A percentile compares a stretch with the other conserved stretches of the same genome.
phyloP scores from a whole-genome alignment of 306 rosid genomes.

The Oxytropis ochrocephala region DNA sequence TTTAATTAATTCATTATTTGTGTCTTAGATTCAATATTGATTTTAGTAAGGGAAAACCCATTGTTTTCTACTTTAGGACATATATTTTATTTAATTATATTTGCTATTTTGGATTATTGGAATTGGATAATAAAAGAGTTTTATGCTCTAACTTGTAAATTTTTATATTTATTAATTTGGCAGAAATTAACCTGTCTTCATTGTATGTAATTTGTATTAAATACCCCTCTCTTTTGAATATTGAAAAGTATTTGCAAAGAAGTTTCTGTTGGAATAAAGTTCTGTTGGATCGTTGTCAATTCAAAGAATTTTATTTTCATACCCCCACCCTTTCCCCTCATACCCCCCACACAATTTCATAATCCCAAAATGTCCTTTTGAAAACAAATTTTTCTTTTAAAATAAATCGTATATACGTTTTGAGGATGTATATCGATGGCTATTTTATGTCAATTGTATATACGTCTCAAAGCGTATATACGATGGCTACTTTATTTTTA shows the following conservation, averaged over 20 bases:
- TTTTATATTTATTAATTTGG: conserved; percentile 31
- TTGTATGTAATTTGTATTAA: conserved; percentile 16
- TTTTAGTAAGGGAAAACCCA: conserved; percentile 21
- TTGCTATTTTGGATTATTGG: conserved; percentile 24
- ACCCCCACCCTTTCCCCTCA: too few species aligned
- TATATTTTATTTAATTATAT: not conserved
- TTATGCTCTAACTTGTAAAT: conserved; percentile 33
- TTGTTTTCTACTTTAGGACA: conserved; percentile 31
- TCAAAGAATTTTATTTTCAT: too few species aligned
- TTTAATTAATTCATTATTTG: conserved; percentile 34
- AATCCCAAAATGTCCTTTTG: not conserved
- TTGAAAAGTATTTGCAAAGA: conserved; percentile 20
- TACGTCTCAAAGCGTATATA: too few species aligned
- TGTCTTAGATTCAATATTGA: not conserved
- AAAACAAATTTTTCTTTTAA: too few species aligned
- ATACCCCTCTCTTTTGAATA: conserved; percentile 13
- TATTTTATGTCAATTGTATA: too few species aligned
- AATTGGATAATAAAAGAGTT: conserved; percentile 39
- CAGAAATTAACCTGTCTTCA: conserved; percentile 16
- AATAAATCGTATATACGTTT: too few species aligned
- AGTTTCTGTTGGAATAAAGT: conserved; percentile 15
- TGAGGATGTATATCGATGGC: too few species aligned
- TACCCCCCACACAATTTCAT: too few species aligned
- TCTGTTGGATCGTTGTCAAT: conserved; percentile 2
- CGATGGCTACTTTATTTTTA: too few species aligned